These are phyloP conservation scores for Rosa multiflora DNA, from an alignment of 306 rosid species.

Conservation along the genomic window DNA sequence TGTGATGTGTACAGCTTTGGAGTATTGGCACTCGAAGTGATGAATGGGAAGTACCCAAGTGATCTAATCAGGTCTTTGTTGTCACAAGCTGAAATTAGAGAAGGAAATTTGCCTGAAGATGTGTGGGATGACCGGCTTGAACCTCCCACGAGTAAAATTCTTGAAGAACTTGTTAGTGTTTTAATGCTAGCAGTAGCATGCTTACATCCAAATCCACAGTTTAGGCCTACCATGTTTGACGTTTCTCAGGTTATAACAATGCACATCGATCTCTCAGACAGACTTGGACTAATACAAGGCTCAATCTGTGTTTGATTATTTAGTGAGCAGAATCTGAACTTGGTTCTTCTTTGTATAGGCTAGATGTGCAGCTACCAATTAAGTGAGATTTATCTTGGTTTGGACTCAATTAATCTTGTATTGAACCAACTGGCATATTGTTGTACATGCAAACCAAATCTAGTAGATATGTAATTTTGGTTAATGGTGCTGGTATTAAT, in stretches of 20 bases:
- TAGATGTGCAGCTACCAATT: not conserved
- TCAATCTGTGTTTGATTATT: conserved; percentile 1
- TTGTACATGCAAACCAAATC: not conserved
- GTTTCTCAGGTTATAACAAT: conserved; percentile 26
- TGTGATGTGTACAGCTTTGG: conserved; percentile 28
- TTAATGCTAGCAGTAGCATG: conserved; percentile 34
- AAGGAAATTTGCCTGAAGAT: conserved; percentile 16
- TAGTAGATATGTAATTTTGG: not conserved
- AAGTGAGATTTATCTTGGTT: not conserved
- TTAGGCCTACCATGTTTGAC: conserved; percentile 33
- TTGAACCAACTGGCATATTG: not conserved
- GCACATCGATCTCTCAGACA: not conserved
- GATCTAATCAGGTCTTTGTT: conserved; percentile 17
- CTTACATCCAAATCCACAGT: conserved; percentile 26
- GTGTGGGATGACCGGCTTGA: conserved; percentile 33
- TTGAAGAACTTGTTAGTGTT: conserved; percentile 15
- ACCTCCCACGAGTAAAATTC: conserved; percentile 19
- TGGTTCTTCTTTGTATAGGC: not conserved
- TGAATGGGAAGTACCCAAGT: conserved; percentile 34
- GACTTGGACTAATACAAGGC: conserved; percentile 3
- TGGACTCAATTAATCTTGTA: not conserved
- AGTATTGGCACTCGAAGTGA: conserved; percentile 22
- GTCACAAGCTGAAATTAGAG: conserved; percentile 6
- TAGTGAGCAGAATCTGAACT: not conserved
- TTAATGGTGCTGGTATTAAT: not conserved